Percentiles rank a stretch among this genome's conserved stretches.
These are phyloP conservation scores for Peronosclerospora sorghi DNA, from an alignment of 352 stramenopile species.

Conservation along the genomic window DNA sequence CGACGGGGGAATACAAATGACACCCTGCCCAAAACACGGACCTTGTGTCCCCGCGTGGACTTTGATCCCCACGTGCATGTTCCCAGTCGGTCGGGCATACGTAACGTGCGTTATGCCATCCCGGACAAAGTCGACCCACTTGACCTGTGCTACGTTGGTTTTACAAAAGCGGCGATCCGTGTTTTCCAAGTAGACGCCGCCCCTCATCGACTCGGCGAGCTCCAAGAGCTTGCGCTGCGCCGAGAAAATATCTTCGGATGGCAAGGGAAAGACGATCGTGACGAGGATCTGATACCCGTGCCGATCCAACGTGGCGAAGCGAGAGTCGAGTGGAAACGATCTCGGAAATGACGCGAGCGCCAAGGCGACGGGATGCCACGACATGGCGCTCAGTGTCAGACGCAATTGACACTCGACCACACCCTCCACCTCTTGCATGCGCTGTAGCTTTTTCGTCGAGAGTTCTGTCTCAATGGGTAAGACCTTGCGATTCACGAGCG, in stretches of 20 bases:
- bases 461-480: conserved; percentile 38
- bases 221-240: conserved; percentile 75
- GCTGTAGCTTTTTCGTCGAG: conserved; percentile 34
- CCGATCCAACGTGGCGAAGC: conserved; percentile 22
- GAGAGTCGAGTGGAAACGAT: conserved; percentile 15
- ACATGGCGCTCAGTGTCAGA: conserved; percentile 39
- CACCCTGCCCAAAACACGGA: conserved; percentile 52
- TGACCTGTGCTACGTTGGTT: conserved; percentile 38
- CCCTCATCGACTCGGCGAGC: conserved; percentile 54
- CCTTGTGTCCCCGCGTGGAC: conserved; percentile 37
- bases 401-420: conserved; percentile 48
- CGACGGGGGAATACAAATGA: conserved; percentile 43
- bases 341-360: conserved; percentile 6
- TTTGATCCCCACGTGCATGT: conserved; percentile 69
- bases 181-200: conserved; percentile 44
- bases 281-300: conserved; percentile 35
- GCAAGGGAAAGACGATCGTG: conserved; percentile 66
- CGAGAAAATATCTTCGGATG: conserved; percentile 76
- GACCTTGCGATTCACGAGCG: conserved; percentile 44
- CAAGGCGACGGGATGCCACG: conserved; percentile 31
- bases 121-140: conserved; percentile 36
- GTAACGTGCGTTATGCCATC: conserved; percentile 48
- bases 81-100: conserved; percentile 33
- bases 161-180: conserved; percentile 27
- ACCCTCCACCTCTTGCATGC: conserved; percentile 48